Percentiles rank a stretch among this genome's conserved stretches.
Evolutionary conservation across 164 flowering plant genomes (phyloP).

Genomic region (Vitis vinifera): DNA sequence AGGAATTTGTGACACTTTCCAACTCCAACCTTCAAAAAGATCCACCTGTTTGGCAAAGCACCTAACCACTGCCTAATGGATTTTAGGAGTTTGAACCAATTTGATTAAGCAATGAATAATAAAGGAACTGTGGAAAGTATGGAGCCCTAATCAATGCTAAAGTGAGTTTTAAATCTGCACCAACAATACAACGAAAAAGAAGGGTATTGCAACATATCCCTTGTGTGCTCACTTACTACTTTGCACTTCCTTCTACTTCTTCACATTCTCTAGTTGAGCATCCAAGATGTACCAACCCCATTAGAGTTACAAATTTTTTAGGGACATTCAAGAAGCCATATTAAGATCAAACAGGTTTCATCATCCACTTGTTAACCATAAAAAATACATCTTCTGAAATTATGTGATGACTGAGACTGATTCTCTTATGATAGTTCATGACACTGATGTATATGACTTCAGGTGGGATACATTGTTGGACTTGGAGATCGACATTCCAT

Average conservation of each 20-base stretch:
- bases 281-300: background rate
- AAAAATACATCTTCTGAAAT: background rate
- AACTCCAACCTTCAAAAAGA: too few relatives aligned
- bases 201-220: too few relatives aligned
- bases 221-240: background rate
- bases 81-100: too few relatives aligned
- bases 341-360: background rate
- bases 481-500: conserved; percentile 97
- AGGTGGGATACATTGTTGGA: conserved; percentile 99
- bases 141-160: too few relatives aligned
- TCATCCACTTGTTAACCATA: background rate
- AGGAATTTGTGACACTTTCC: too few relatives aligned
- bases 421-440: background rate
- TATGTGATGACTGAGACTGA: background rate
- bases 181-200: too few relatives aligned
- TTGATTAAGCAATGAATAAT: too few relatives aligned
- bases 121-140: too few relatives aligned
- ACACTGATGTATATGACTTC: conserved; percentile 11
- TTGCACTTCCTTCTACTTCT: too few relatives aligned
- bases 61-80: too few relatives aligned
- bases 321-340: background rate
- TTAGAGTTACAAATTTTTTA: background rate
- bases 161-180: too few relatives aligned
- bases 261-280: background rate
- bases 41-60: too few relatives aligned